Evolutionary conservation across 495 filamentous ascomycete genomes (phyloP).

Genomic region (Penicillium roqueforti): DNA sequence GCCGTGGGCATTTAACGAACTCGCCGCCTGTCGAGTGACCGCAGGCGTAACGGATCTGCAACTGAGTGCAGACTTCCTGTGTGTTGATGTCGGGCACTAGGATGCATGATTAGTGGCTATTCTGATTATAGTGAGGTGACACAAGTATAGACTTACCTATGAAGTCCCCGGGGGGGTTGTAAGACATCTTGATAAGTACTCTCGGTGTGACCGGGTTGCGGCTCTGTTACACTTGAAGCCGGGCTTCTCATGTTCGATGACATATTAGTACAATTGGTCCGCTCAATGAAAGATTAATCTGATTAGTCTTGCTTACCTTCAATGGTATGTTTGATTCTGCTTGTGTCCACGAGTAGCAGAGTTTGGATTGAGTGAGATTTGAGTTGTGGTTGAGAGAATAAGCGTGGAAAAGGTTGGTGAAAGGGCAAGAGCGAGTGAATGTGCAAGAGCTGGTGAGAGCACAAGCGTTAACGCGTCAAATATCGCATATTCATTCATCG

Average conservation of each 20-base stretch:
- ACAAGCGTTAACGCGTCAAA: no score
- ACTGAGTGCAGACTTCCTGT: constrained; percentile 12
- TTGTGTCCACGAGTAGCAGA: not conserved
- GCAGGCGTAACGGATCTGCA: constrained; percentile 21
- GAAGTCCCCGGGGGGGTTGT: not conserved
- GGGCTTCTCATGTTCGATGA: not conserved
- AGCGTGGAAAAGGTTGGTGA: not conserved
- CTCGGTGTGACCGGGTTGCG: not conserved
- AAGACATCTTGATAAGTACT: not conserved
- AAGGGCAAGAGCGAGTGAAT: no score
- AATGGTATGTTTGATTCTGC: not conserved
- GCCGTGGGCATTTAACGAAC: constrained; percentile 20
- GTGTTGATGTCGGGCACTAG: not conserved
- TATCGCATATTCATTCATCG: not conserved
- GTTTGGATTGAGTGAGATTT: not conserved
- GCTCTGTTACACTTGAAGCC: not conserved
- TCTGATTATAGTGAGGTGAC: not conserved
- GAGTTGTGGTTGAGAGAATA: not conserved
- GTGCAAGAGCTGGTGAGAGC: not conserved
- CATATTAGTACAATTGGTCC: not conserved
- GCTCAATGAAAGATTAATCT: not conserved
- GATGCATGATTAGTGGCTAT: not conserved
- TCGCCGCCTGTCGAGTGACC: constrained; percentile 19
- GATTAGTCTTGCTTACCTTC: not conserved
- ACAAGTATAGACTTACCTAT: not conserved